Base-by-base conservation (phyloP, 371 early-diverging fungal species). In the Mortierella sp. region DNA sequence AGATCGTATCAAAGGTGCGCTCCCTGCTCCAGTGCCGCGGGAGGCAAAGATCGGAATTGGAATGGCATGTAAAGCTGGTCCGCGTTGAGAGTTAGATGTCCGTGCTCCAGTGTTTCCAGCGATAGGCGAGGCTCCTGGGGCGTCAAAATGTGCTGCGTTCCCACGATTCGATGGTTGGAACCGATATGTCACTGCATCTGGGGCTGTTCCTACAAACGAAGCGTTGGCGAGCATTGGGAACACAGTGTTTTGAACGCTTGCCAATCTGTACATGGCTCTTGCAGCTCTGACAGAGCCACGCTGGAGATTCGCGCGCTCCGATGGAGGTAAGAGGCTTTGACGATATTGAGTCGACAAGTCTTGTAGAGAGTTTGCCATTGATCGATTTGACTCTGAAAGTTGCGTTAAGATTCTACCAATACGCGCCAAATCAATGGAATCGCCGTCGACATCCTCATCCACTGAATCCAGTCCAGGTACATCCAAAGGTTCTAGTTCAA, bases 181-280 rank as follows among this genome's bases (percentile, higher is more conserved):
- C 22, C 76, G 76, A 64, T 81, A 81, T 12, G 62, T 35, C 0
- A 76, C 64, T 30, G 66, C 49, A 2, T 63, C 81, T 6, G 83
- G 73, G 11, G 69, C 28, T 12, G 72, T 73, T 9, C 76, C 83
- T 1, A 72, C 70, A 68, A 81, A 81, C 6, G 66, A 60, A 1
- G 83, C 83, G 39, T 80, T 75, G 45, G 81, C 81, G 20, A 80
- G 75, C 81, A 80, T 80, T 6, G 81, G 81, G 35, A 80, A 80
- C 14, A 80, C 75, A 10, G 81, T 80, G 63, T 80, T 80, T 54
- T 80, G 81, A 20, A 80, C 81, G 47, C 81, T 80, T 39, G 81
- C 75, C 40, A 80, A 49, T 66, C 81, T 59, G 63, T 80, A 65
- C 81, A 80, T 80, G 1, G 81, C 81, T 14, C 81, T 68, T 12